Evolutionary conservation across 768 basidiomycete genomes (phyloP), one percentile per base, ranked within the genome.

Genomic region (Russula brevipes): DNA sequence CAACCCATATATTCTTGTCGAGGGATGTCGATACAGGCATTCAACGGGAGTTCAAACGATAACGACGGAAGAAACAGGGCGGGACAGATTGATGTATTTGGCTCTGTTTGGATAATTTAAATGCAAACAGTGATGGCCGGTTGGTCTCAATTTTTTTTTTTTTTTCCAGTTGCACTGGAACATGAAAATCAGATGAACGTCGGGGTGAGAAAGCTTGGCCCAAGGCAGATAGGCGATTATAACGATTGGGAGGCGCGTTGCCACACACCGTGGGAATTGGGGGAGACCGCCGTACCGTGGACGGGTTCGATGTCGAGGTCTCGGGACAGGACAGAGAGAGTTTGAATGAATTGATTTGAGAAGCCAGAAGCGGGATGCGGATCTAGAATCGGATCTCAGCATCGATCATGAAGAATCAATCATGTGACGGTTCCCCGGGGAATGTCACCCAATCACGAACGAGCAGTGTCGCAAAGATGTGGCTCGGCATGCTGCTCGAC

Each of bases 1-100:
- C 94, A 41, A 97, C 83, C 94, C 94, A 97, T 50, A 97, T 87
- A 75, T 95, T 95, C 72, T 82, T 83, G 63, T 72, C 65, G 51
- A 54, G 66, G 17, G 54, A 58, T 24, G 69, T 73, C 16, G 74
- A 71, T 36, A 72, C 71, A 19, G 76, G 74, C 77, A 73, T 73
- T 57, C 44, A 19, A 42, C 11, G 24, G 17, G 11, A 16, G 11
- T 50, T 24, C 7, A 39, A 39, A 42, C 39, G 47, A 30, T 45
- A 38, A 56, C 58, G 47, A 16, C 42, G n/a, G 45, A 12, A 12
- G 12, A 8, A 5, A 39, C 31, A 9, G 36, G 60, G 31, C 2
- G 5, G 19, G 44, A 9, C 24, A 3, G 30, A 46, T 31, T 30
- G 10, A 7, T 3, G 12, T 66, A 39, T 64, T 57, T 64, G 57